Evolutionary conservation across 805 yeast species (phyloP), one percentile per base, ranked within the genome.

Genomic region (Clavispora carvajalis): DNA sequence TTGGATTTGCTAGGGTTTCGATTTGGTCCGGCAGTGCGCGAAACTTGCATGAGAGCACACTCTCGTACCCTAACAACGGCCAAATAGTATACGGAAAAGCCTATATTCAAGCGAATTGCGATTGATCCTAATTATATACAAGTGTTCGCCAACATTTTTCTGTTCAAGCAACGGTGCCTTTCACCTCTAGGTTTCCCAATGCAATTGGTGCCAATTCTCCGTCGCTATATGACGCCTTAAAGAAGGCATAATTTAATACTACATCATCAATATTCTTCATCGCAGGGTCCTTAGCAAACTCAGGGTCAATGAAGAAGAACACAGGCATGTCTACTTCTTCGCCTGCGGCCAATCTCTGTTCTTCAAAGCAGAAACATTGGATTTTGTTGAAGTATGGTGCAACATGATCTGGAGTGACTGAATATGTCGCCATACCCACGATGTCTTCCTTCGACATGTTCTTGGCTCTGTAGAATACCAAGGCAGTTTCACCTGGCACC

Each of bases 261-360:
- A 91, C 77, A 60, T 90, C 96, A 52, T 88, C 90, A 30, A 90
- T 81, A 54, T 87, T 85, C 61, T 90, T 79, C 95, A 93, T 87
- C 24, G 79, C 73, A 5, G 99, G 97, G 58, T 90, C 98, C 44
- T 81, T 79, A 34, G 93, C 93, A 62, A 85, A 91, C 51, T 90
- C 98, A 0, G 98, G 98, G 59, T 90, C 98, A 34, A 90, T 86
- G 62, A 90, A 90, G 75, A 90, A 93, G 67, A 93, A 93, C 7
- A 93, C 87, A 0, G 99, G 99, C 99, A 93, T 93, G 59, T 93
- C 99, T 13, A 93, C 95, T 59, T 93, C 97, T 64, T 93, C 99
- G 7, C 97, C 97, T 2, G 97, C 96, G 40, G 80, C 75, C 48
- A 93, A 70, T 62, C 86, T 77, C 63, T 93, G 99, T 60, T 93